A percentile compares a stretch with the other conserved stretches of the same genome.
Evolutionary conservation across 768 basidiomycete genomes (phyloP).

Genomic region (Suillus alpinus): DNA sequence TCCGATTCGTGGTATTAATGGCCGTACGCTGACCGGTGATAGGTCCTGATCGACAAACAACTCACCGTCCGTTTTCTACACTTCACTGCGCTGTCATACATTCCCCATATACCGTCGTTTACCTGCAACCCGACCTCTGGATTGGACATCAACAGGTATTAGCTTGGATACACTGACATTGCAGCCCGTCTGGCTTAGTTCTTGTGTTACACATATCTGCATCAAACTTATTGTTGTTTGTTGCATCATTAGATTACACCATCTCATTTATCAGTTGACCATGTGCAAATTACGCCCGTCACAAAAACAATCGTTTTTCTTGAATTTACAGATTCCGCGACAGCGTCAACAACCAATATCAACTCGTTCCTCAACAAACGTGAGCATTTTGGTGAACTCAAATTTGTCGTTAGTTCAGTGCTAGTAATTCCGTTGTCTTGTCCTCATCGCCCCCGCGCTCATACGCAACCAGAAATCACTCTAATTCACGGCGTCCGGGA

Average conservation of each 20-base stretch:
- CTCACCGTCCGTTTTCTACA: background rate
- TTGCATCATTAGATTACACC: background rate
- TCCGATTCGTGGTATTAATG: constrained; percentile 22
- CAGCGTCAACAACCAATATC: too few species aligned
- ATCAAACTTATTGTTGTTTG: background rate
- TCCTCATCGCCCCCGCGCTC: background rate
- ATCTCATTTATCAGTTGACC: background rate
- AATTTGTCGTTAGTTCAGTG: too few species aligned
- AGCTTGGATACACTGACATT: constrained; percentile 13
- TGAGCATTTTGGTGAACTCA: background rate
- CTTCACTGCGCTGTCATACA: constrained; percentile 3
- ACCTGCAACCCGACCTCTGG: constrained; percentile 4
- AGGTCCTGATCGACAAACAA: constrained; percentile 57
- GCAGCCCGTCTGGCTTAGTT: background rate
- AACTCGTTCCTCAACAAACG: background rate
- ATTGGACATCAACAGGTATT: constrained; percentile 26
- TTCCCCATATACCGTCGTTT: constrained; percentile 5
- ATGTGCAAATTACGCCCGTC: background rate
- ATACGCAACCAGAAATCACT: background rate
- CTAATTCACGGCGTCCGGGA: background rate
- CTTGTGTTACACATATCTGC: background rate
- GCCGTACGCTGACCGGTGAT: constrained; percentile 60
- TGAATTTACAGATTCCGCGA: background rate
- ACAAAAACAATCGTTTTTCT: background rate
- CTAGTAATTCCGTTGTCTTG: background rate